Conservation (phyloP, 495 filamentous ascomycete species). For the Monascus purpureus region DNA sequence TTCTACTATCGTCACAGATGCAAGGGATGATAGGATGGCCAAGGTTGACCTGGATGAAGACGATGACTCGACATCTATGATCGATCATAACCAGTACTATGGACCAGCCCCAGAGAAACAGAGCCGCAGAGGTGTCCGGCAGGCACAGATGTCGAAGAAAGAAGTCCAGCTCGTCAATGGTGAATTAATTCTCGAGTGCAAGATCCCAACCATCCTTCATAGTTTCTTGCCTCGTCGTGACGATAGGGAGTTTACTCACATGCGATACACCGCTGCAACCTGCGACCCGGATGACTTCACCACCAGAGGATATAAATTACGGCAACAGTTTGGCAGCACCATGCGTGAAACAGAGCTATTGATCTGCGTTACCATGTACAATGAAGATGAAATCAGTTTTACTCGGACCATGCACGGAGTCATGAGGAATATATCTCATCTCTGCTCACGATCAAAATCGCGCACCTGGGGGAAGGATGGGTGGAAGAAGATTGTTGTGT, state of each 20-base stretch:
- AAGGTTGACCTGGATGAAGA: slow-evolving; percentile 31
- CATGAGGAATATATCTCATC: slow-evolving; percentile 95
- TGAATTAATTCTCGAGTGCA: slow-evolving; percentile 94
- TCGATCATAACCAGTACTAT: slow-evolving; percentile 48
- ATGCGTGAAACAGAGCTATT: slow-evolving; percentile 92
- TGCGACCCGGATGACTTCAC: slow-evolving; percentile 96
- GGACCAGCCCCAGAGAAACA: slow-evolving; percentile 80
- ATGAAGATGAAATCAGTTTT: slow-evolving; percentile 92
- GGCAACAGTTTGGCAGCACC: slow-evolving; percentile 84
- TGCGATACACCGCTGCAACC: slow-evolving; percentile 99
- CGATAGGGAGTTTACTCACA: slow-evolving; percentile 94
- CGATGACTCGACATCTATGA: slow-evolving; percentile 24
- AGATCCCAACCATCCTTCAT: slow-evolving; percentile 95
- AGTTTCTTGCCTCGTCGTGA: slow-evolving; percentile 85
- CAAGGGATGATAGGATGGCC: slow-evolving; percentile 27
- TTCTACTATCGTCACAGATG: slow-evolving; percentile 47
- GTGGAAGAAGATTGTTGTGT: slow-evolving; percentile 99
- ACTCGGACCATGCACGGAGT: slow-evolving; percentile 97
- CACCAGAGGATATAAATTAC: slow-evolving; percentile 74
- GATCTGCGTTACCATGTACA: slow-evolving; percentile 97
- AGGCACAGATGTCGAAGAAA: slow-evolving; percentile 81
- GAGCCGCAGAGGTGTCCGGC: slow-evolving; percentile 66
- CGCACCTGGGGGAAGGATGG: slow-evolving; percentile 94
- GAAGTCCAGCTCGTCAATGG: slow-evolving; percentile 94
- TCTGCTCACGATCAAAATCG: slow-evolving; percentile 83